Evolutionary conservation across 331 rosid genomes (phyloP).

Genomic region (Erythrophleum ivorense): DNA sequence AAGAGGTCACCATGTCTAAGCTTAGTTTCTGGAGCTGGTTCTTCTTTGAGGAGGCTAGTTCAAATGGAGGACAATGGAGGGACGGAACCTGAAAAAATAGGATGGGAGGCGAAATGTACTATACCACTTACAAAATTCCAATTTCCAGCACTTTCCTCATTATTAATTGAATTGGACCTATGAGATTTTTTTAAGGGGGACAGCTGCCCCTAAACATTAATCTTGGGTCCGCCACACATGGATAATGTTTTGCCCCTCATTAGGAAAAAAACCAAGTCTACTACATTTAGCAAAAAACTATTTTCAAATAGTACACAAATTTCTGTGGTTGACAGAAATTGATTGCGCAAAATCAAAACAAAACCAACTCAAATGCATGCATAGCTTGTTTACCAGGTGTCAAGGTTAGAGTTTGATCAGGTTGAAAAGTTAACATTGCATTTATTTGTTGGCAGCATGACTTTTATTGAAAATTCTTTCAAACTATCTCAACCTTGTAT

Average conservation of each 20-base stretch:
- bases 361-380: neutral
- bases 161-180: neutral
- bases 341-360: neutral
- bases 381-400: neutral
- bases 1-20: conserved; percentile 25
- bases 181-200: neutral
- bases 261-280: neutral
- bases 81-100: neutral
- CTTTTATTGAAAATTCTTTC: neutral
- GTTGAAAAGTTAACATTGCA: neutral
- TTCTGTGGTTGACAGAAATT: neutral
- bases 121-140: neutral
- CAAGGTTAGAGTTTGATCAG: neutral
- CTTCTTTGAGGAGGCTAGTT: conserved; percentile 16
- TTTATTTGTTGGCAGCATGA: conserved; percentile 4
- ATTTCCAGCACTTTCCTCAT: neutral
- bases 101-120: neutral
- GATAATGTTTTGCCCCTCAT: conserved; percentile 3
- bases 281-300: neutral
- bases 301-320: neutral
- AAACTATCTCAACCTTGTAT: neutral
- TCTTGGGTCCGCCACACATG: neutral
- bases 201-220: neutral
- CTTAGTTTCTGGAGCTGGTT: neutral
- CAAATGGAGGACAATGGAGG: conserved; percentile 11